Conservation (phyloP, 108 stramenopile genomes). For the Skeletonema tropicum region DNA sequence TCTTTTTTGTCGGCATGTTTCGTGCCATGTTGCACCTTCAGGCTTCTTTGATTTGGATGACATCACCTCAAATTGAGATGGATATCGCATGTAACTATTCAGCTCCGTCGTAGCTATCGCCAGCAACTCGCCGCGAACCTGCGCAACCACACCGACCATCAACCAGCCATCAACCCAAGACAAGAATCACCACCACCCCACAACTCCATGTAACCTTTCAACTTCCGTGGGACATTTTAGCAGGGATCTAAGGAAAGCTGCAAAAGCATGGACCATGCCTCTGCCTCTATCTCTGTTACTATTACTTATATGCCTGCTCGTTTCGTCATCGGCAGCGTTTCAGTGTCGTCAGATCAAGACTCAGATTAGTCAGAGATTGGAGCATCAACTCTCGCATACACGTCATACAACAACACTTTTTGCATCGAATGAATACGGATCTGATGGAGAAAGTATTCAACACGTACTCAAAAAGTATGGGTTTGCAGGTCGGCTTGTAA, state of each 20-base stretch:
- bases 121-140: too few species aligned
- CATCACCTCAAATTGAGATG: too few species aligned
- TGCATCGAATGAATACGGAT: not conserved
- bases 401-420: not conserved
- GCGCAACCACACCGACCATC: too few species aligned
- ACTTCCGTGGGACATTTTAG: too few species aligned
- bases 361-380: not conserved
- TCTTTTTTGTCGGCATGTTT: slow-evolving; percentile 1
- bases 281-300: not conserved
- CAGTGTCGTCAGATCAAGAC: not conserved
- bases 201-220: too few species aligned
- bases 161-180: too few species aligned
- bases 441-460: not conserved
- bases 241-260: too few species aligned
- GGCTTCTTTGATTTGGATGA: too few species aligned
- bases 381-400: not conserved
- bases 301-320: not conserved
- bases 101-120: too few species aligned
- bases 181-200: too few species aligned
- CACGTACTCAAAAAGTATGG: slow-evolving; percentile 21
- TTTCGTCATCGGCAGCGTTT: not conserved
- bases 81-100: too few species aligned
- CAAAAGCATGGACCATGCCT: not conserved
- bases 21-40: too few species aligned
- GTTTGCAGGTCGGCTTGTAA: slow-evolving; percentile 26